A percentile compares a stretch with the other conserved stretches of the same genome.
These are phyloP conservation scores for Grosmannia penicillata DNA, from an alignment of 2,329 filamentous ascomycete genomes.

Conservation along the genomic window DNA sequence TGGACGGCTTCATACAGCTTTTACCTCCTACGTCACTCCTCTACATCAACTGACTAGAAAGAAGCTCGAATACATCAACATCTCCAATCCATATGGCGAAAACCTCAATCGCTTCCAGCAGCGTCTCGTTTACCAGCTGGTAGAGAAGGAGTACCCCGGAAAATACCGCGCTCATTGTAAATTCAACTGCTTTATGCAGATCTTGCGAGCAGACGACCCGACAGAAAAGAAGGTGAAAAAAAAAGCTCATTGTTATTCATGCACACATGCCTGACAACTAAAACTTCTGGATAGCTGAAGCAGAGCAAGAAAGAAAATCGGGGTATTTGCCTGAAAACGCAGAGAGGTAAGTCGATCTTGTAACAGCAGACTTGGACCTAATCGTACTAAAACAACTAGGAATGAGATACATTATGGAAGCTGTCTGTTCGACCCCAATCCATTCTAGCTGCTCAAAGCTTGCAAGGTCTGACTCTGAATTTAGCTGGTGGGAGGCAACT, in stretches of 20 bases:
- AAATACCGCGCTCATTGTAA: slow-evolving; percentile 7
- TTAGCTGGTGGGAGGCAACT: slow-evolving; percentile 15
- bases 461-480: not conserved
- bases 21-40: too few species aligned
- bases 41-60: not conserved
- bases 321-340: slow-evolving; percentile 9
- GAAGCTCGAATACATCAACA: slow-evolving; percentile 8
- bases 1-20: too few species aligned
- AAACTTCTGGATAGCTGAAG: slow-evolving; percentile 1
- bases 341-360: slow-evolving; percentile 8
- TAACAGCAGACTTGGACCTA: not conserved
- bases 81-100: slow-evolving; percentile 12
- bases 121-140: slow-evolving; percentile 14
- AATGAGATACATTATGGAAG: slow-evolving; percentile 18
- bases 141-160: slow-evolving; percentile 11
- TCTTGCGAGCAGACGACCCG: slow-evolving; percentile 5
- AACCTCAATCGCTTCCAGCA: slow-evolving; percentile 15
- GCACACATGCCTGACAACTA: too few species aligned
- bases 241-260: too few species aligned
- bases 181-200: slow-evolving; percentile 8
- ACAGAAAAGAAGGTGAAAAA: slow-evolving; percentile 6
- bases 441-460: too few species aligned
- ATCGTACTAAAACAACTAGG: not conserved
- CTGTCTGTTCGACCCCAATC: slow-evolving; percentile 7
- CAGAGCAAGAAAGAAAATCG: not conserved